Conservation (phyloP, 2,329 filamentous ascomycete genomes). For the Colletotrichum musicola region DNA sequence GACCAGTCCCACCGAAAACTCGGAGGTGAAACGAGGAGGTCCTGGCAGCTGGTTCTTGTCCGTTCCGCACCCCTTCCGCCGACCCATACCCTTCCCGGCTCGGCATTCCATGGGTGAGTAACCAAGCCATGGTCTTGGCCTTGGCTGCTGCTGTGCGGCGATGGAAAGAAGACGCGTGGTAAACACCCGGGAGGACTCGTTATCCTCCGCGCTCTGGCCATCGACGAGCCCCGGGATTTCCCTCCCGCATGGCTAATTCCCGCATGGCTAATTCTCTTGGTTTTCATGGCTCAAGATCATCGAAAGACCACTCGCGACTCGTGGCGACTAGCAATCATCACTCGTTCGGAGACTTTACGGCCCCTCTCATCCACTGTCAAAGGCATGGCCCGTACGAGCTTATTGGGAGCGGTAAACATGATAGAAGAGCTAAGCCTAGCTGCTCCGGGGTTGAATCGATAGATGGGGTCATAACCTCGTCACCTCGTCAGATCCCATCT, state of each 20-base stretch:
- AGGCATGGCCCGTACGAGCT: not conserved
- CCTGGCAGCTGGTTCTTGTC: not conserved
- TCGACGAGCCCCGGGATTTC: no score
- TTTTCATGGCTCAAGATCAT: no score
- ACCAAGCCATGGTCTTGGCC: not conserved
- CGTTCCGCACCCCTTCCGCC: not conserved
- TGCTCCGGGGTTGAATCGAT: slow-evolving; percentile 36
- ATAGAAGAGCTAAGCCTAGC: slow-evolving; percentile 27
- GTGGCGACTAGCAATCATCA: no score
- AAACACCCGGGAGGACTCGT: no score
- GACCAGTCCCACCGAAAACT: not conserved
- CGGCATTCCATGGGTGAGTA: not conserved
- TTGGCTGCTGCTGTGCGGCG: not conserved
- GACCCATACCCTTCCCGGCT: not conserved
- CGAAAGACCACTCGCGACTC: no score
- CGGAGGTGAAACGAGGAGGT: not conserved
- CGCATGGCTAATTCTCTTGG: no score
- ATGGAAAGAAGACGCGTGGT: no score
- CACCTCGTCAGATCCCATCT: slow-evolving; percentile 37
- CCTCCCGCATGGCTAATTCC: no score
- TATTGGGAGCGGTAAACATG: not conserved
- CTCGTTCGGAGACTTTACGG: no score
- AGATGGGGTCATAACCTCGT: slow-evolving; percentile 29
- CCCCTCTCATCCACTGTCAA: no score
- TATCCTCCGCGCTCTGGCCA: no score